These are phyloP conservation scores for Trichoderma sp. DNA, from an alignment of 2,329 filamentous ascomycete genomes.

Conservation along the genomic window DNA sequence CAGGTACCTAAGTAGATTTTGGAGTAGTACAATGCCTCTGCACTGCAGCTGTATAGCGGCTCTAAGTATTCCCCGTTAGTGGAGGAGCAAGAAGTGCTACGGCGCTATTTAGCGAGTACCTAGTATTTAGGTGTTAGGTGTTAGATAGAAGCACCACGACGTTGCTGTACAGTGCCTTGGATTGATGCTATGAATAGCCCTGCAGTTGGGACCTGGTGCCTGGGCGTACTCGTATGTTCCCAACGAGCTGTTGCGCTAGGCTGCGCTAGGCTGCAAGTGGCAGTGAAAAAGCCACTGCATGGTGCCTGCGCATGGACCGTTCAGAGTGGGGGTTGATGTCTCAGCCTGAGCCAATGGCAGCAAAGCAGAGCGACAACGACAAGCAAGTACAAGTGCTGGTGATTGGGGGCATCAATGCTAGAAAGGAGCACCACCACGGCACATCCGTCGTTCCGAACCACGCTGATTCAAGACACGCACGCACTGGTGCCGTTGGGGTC, in stretches of 20 bases:
- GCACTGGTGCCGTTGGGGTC: not conserved
- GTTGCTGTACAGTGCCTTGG: not conserved
- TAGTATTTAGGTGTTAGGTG: not conserved
- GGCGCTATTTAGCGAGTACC: not conserved
- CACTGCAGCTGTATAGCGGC: not conserved
- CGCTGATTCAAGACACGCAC: not conserved
- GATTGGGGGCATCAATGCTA: not conserved
- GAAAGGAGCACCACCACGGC: not conserved
- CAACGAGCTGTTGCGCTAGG: not conserved
- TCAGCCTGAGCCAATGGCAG: not conserved
- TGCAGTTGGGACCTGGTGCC: slow-evolving; percentile 4
- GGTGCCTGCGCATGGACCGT: not conserved
- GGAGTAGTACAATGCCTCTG: not conserved
- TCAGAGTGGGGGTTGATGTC: not conserved
- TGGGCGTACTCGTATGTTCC: not conserved
- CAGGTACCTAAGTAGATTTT: not conserved
- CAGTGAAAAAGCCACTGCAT: not conserved
- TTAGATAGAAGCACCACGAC: not conserved
- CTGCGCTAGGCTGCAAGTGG: not conserved
- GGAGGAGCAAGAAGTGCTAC: not conserved
- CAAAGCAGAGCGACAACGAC: not conserved
- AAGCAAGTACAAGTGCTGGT: not conserved
- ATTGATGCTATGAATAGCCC: not conserved
- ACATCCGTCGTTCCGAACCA: not conserved
- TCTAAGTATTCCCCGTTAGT: not conserved